Base-by-base conservation (phyloP, 75 land plant genomes). In the Cryptomeria japonica region DNA sequence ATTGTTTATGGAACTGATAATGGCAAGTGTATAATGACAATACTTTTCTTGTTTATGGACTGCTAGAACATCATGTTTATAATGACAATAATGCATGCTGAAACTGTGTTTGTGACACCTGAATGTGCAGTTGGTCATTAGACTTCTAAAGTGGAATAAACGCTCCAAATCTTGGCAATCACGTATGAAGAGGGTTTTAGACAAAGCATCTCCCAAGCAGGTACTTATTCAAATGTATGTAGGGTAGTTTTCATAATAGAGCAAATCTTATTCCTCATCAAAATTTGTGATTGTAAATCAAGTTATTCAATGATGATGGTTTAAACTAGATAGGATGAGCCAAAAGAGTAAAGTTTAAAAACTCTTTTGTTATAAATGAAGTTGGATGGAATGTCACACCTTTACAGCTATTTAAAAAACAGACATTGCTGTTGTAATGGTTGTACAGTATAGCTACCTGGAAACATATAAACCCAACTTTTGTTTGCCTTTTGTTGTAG, bases 121-220 rank as follows among this genome's bases (percentile, higher is more conserved):
- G 76, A 34, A 31, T 79, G 80, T 84, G 86, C 92, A 96, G 97
- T 89, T 90, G 84, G 91, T 96, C 44, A 89, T 37, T n/a, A 93
- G 90, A 78, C 56, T 95, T 39, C 42, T 94, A 18, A 86, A 88
- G 36, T 88, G 92, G 75, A 56, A 87, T 15, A 61, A 80, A 44
- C 90, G 90, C 79, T 80, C 55, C 15, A 61, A 87, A 18, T 39
- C 72, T 15, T 79, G 88, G 77, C 90, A 89, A 83, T 86, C 85
- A 75, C 56, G 88, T 5, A 83, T 91, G 32, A 86, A 83, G 80
- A 85, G 80, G 13, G 83, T 89, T 51, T 88, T 88, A 25, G 89
- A 87, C 53, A 53, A 77, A 76, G 93, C 88, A 83, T 88, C 95
- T 84, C 94, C 97, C 83, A 94, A 95, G 87, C 97, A 95, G 96